phyloP scores from a whole-genome alignment of 2,329 filamentous ascomycete genomes.

The Seiridium unicorne region DNA sequence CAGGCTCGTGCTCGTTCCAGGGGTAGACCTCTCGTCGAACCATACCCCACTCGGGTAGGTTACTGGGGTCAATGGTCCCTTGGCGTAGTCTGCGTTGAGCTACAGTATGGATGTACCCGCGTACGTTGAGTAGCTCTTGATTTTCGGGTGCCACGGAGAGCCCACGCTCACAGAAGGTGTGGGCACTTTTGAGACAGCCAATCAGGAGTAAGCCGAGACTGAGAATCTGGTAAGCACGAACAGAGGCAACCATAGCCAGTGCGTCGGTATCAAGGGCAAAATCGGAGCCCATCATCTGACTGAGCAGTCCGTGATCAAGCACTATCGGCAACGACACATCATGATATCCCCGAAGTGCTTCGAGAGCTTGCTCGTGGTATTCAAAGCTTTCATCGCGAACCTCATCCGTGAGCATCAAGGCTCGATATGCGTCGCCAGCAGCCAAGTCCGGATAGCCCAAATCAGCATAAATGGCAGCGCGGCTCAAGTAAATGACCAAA shows the following conservation, averaged over 20 bases:
- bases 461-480: slow-evolving; percentile 68
- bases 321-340: slow-evolving; percentile 39
- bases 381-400: slow-evolving; percentile 76
- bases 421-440: slow-evolving; percentile 84
- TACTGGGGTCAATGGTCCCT: slow-evolving; percentile 44
- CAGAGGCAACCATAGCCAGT: slow-evolving; percentile 36
- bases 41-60: slow-evolving; percentile 67
- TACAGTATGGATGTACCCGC: slow-evolving; percentile 51
- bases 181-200: slow-evolving; percentile 67
- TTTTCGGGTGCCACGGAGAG: slow-evolving; percentile 54
- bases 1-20: slow-evolving; percentile 67
- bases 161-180: slow-evolving; percentile 63
- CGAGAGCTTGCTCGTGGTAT: slow-evolving; percentile 69
- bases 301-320: slow-evolving; percentile 42
- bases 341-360: slow-evolving; percentile 44
- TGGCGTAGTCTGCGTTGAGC: slow-evolving; percentile 47
- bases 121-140: slow-evolving; percentile 52
- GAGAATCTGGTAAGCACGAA: slow-evolving; percentile 59
- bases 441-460: slow-evolving; percentile 89
- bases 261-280: slow-evolving; percentile 22
- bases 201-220: slow-evolving; percentile 59
- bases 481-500: slow-evolving; percentile 63
- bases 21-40: slow-evolving; percentile 71
- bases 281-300: slow-evolving; percentile 16
- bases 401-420: slow-evolving; percentile 83